Evolutionary conservation across 495 filamentous ascomycete genomes (phyloP).

Genomic region (Penicillium canescens): DNA sequence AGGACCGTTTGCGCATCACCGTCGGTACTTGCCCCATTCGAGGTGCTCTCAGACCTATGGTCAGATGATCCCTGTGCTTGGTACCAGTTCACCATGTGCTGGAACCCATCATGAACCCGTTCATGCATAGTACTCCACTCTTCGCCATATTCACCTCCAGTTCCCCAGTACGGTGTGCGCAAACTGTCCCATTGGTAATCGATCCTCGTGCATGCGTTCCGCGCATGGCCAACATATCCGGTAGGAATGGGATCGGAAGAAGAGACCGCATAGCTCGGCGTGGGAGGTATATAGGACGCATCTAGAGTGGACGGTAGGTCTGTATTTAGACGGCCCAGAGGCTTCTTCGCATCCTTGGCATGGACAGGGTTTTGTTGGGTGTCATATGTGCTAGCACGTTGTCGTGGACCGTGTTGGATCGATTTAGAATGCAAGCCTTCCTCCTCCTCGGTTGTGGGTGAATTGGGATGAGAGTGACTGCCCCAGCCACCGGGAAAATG

Average conservation of each 20-base stretch:
- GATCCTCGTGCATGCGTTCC: slow-evolving; percentile 79
- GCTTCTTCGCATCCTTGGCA: slow-evolving; percentile 12
- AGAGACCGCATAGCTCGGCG: slow-evolving; percentile 82
- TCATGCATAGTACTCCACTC: slow-evolving; percentile 96
- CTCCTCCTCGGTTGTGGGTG: slow-evolving; percentile 23
- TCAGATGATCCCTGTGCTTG: slow-evolving; percentile 49
- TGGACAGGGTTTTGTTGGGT: slow-evolving; percentile 18
- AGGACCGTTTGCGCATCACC: slow-evolving; percentile 75
- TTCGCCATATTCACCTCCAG: slow-evolving; percentile 85
- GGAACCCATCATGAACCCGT: slow-evolving; percentile 75
- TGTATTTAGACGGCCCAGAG: slow-evolving; percentile 33
- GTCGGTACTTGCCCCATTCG: slow-evolving; percentile 52
- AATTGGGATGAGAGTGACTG: slow-evolving; percentile 23
- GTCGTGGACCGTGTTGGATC: slow-evolving; percentile 18
- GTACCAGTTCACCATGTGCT: slow-evolving; percentile 81
- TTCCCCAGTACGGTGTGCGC: slow-evolving; percentile 74
- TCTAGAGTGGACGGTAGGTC: slow-evolving; percentile 27
- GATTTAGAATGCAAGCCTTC: slow-evolving; percentile 7
- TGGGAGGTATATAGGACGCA: slow-evolving; percentile 67
- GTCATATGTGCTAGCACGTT: slow-evolving; percentile 35
- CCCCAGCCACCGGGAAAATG: slow-evolving; percentile 68
- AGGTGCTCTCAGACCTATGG: slow-evolving; percentile 18
- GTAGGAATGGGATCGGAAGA: slow-evolving; percentile 75
- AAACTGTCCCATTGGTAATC: slow-evolving; percentile 97
- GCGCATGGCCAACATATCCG: slow-evolving; percentile 90